Evolutionary conservation across 2,329 filamentous ascomycete species (phyloP), one percentile per base, ranked within the genome.

Genomic region (Cladosporium sp.): DNA sequence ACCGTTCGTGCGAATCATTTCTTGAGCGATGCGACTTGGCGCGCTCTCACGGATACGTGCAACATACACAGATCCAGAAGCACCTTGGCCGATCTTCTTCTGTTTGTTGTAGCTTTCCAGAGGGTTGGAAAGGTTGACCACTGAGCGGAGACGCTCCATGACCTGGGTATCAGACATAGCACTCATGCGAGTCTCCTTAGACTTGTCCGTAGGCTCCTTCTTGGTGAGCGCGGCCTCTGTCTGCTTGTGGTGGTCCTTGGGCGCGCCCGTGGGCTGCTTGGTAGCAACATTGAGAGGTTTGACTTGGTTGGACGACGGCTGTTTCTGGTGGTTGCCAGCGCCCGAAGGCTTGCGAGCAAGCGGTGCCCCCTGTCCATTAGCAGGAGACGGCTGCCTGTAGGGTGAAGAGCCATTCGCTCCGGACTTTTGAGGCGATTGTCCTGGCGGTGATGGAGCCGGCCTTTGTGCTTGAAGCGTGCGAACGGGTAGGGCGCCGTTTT

Each of bases 71-170:
- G 93, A 97, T 58, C 94, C 94, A 61, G 94, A 99, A 57, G 94
- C 94, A 75, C 94, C 94, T 74, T 99, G 94, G 19, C 94, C 94
- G 74, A 99, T 97, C 82, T 99, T 99, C 83, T 97, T 97, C 77
- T 97, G 94, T 79, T 99, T 99, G 69, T 92, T 93, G 78, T 99
- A 99, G 22, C 92, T 96, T 64, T 96, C 80, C 67, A 95, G 89
- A 54, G 94, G 94, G 70, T 96, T 92, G 60, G 96, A 91, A 73
- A 96, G 95, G 61, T 92, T 97, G 1, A 99, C 94, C 7, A 94
- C 93, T 64, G 96, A 90, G 71, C 92, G 89, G 55, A 99, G 82
- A 71, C 91, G 94, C 64, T 90, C 88, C 94, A 99, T 99, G 58
- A 99, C 94, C 73, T 99, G 93, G 63, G 83, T 88, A 76, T 99